Base-by-base conservation (phyloP, 2,329 filamentous ascomycete species). In the Fusarium subglutinans region DNA sequence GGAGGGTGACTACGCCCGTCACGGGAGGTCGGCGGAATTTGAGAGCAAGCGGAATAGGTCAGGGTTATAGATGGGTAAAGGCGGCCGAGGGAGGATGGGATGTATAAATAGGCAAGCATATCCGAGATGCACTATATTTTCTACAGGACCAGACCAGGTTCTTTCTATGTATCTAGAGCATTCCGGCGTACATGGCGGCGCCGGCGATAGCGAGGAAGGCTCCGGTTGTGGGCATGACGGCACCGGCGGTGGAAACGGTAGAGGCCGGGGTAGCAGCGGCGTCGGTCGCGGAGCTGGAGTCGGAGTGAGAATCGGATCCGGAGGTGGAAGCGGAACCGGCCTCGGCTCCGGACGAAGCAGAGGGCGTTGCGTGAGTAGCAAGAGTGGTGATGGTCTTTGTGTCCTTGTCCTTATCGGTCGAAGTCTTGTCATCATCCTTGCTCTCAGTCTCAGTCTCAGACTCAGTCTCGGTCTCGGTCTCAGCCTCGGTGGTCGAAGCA, bases 141-240 rank as follows among this genome's bases (percentile, higher is more conserved):
- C 20, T 55, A 41, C 30, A 41, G 10, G 35, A 41, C 51, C 14
- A 18, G 51, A n/a, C 35, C 11, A 28, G 11, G 28, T 55, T 50
- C 22, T 35, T 5, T 51, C 38, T 38, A 45, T 18, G 6, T 45
- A 55, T 54, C 58, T 76, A 81, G 48, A 81, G 40, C 45, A 81
- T 63, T 33, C 77, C 80, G 53, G 74, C 69, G 50, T 75, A 78
- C 55, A 77, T 79, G 26, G 74, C 80, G 44, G 78, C 76, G 45
- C 79, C 80, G 50, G 78, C 80, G 50, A 80, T 45, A 38, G 80
- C 79, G 24, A 81, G 58, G 30, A 78, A 60, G 35, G 77, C 76
- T 17, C 56, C 78, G 45, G 74, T 76, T 30, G 79, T 77, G 30
- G 78, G 68, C 70, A 76, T 69, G 40, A 66, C 75, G 30, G 78